Evolutionary conservation across 2,329 filamentous ascomycete genomes (phyloP).

Genomic region (Neofusicoccum umdonicola): DNA sequence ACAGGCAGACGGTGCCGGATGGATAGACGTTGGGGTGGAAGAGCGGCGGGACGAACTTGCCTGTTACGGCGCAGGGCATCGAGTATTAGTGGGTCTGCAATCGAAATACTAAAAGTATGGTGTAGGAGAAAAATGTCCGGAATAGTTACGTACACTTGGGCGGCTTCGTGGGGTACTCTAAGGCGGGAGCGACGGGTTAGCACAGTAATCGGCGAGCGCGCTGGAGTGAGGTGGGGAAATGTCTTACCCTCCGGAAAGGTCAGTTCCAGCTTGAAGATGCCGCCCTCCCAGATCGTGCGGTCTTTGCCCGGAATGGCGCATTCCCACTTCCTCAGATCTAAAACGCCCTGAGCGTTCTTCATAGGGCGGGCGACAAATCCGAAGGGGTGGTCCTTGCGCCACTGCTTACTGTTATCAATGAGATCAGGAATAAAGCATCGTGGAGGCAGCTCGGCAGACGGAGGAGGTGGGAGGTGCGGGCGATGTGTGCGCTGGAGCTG

Average conservation of each 20-base stretch:
- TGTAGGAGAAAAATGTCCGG: neutral
- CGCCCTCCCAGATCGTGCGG: constrained; percentile 97
- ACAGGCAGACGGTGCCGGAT: constrained; percentile 94
- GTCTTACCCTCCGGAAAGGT: constrained; percentile 85
- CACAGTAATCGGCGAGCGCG: neutral
- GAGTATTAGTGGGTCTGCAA: constrained; percentile 20
- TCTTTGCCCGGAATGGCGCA: constrained; percentile 95
- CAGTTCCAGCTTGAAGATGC: constrained; percentile 90
- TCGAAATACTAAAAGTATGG: too few relatives aligned
- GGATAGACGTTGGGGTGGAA: constrained; percentile 99
- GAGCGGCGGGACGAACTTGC: constrained; percentile 92
- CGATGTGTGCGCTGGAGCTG: neutral
- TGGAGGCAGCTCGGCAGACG: neutral
- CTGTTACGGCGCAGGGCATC: constrained; percentile 46
- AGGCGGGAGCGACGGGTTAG: constrained; percentile 5
- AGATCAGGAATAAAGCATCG: constrained; percentile 22
- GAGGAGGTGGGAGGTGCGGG: neutral
- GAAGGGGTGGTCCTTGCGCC: constrained; percentile 95
- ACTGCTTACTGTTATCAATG: constrained; percentile 72
- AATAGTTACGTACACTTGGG: constrained; percentile 76
- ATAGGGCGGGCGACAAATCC: constrained; percentile 92
- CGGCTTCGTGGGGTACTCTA: constrained; percentile 97
- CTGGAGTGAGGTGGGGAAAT: neutral
- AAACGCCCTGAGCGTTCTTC: constrained; percentile 72
- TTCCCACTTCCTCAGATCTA: constrained; percentile 95